Evolutionary conservation across 192 early-diverging fungal genomes (phyloP), one percentile per base, ranked within the genome.

Genomic region (Dissophora ornata): DNA sequence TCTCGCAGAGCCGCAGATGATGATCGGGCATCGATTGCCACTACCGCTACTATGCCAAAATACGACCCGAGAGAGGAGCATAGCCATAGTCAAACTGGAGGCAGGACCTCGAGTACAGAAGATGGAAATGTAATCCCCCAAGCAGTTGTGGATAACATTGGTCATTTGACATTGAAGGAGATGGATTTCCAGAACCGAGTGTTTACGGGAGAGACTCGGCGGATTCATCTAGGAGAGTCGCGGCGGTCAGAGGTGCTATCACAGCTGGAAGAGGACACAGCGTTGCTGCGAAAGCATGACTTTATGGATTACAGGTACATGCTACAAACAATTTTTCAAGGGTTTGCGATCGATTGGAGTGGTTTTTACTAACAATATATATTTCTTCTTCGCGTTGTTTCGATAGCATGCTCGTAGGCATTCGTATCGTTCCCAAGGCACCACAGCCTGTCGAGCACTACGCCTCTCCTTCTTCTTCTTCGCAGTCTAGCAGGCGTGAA

Each of bases 231-330:
- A 1, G 73, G 73, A 18, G 18, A 34, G 7, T 16, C 26, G 24
- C 45, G 64, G 7, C 57, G 58, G 26, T 19, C 50, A 12, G 64
- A 77, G 47, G 22, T 77, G 2, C 59, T 77, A 6, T 15, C 65
- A 0, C 73, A 77, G 40, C 47, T 77, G 29, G 64, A 77, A 26
- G 73, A 77, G 9, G 73, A 77, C 40, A 67, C 64, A 2, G 22
- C 64, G 6, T n/a, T 77, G 33, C 63, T 77, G 11, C 63, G 73
- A 7, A 77, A 67, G 44, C 63, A 77, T 57, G 58, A 46, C 1
- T 77, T 77, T 26, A 77, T 77, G 73, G 73, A 77, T 21, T 77
- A 77, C 64, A 77, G 73, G 73, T 60, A 67, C 61, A 26, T 19
- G 18, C 18, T 0, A 26, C 24, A 1, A 7, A 40, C 36, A 15